phyloP scores from a whole-genome alignment of 1,139 yeast genomes.

The Yamadazyma membranifaciens region DNA sequence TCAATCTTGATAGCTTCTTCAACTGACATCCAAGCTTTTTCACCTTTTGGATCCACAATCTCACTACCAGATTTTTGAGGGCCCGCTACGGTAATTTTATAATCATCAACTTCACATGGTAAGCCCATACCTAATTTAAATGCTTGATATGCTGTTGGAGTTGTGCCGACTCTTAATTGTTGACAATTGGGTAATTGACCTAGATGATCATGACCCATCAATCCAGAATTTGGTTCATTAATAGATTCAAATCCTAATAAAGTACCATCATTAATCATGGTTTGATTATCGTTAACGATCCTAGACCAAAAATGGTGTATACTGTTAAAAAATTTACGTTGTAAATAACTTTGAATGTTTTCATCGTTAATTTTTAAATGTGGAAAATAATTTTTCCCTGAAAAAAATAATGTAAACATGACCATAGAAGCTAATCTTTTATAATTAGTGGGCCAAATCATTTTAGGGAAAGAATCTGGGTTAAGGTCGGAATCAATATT shows the following conservation, averaged over 20 bases:
- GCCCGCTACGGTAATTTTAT: conserved; percentile 67
- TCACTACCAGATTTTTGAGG: conserved; percentile 62
- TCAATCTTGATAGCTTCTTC: conserved; percentile 46
- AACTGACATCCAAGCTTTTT: conserved; percentile 62
- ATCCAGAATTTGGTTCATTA: conserved; percentile 82
- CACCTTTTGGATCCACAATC: conserved; percentile 65
- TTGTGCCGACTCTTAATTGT: conserved; percentile 61
- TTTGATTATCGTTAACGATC: conserved; percentile 48
- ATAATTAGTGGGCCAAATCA: conserved; percentile 94
- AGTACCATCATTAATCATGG: conserved; percentile 50
- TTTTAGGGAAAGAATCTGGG: conserved; percentile 56
- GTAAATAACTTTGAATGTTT: conserved; percentile 78
- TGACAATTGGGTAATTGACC: conserved; percentile 49
- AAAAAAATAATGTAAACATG: conserved; percentile 85
- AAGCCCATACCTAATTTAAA: conserved; percentile 72
- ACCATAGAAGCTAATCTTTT: conserved; percentile 70
- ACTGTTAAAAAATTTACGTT: conserved; percentile 59
- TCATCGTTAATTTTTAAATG: conserved; percentile 64
- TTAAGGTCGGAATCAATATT: conserved; percentile 22
- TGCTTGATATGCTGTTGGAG: conserved; percentile 64
- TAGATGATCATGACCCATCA: conserved; percentile 53
- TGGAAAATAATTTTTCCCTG: conserved; percentile 72
- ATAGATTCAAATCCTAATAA: conserved; percentile 80
- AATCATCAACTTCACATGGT: conserved; percentile 62
- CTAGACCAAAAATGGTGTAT: conserved; percentile 52